Conservation (phyloP, 1,284 basidiomycete genomes). For the Austropuccinia psidii region DNA sequence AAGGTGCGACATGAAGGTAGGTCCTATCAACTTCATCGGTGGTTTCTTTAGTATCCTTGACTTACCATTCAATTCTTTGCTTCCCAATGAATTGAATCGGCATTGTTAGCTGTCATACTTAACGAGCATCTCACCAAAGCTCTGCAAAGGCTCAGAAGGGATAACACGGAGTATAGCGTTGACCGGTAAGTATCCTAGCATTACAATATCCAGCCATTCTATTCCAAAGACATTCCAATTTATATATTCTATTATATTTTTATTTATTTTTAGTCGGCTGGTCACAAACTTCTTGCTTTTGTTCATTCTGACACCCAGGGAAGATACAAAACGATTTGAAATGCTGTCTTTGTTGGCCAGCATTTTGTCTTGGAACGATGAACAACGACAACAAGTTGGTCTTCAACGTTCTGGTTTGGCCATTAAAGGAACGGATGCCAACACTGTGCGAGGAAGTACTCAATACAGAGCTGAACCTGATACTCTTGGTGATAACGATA, state of each 20-base stretch:
- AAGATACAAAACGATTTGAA: slow-evolving; percentile 90
- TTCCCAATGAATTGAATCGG: too few relatives aligned
- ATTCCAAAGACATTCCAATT: too few relatives aligned
- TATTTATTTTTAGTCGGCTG: slow-evolving; percentile 61
- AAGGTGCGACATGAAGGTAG: slow-evolving; percentile 89
- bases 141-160: slow-evolving; percentile 77
- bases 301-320: slow-evolving; percentile 81
- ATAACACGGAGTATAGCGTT: slow-evolving; percentile 77
- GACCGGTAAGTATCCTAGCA: slow-evolving; percentile 57
- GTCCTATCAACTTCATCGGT: slow-evolving; percentile 39
- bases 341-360: slow-evolving; percentile 83
- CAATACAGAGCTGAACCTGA: too few relatives aligned
- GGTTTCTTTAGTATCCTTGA: too few relatives aligned
- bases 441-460: too few relatives aligned
- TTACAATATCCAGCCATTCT: too few relatives aligned
- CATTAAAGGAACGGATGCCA: slow-evolving; percentile 11
- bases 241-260: too few relatives aligned
- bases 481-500: slow-evolving; percentile 34
- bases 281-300: slow-evolving; percentile 91
- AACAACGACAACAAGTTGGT: slow-evolving; percentile 82
- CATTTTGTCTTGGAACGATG: slow-evolving; percentile 81
- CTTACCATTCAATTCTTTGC: too few relatives aligned
- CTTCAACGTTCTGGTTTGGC: slow-evolving; percentile 57
- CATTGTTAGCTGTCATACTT: slow-evolving; percentile 71
- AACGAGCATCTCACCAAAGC: slow-evolving; percentile 98